Evolutionary conservation across 495 filamentous ascomycete genomes (phyloP).

Genomic region (Trichocladium uniseriatum): DNA sequence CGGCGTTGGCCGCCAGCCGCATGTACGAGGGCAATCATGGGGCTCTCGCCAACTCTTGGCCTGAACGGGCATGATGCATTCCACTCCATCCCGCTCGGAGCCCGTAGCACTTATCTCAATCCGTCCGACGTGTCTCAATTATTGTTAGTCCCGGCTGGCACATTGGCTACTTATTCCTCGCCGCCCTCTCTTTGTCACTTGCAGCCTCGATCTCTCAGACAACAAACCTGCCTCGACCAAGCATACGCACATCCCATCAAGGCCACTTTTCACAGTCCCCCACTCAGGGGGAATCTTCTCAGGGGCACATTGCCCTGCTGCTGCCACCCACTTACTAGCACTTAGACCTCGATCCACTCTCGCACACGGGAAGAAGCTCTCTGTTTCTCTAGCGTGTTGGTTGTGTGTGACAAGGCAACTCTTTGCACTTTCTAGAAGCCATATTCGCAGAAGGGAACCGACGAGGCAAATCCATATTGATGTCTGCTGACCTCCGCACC

Average conservation of each 20-base stretch:
- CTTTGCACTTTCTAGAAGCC: too few species aligned
- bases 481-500: conserved; percentile 68
- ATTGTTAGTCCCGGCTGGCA: conserved; percentile 7
- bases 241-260: conserved; percentile 7
- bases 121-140: conserved; percentile 7
- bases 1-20: not conserved
- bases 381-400: not conserved
- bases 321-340: not conserved
- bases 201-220: not conserved
- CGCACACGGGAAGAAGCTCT: conserved; percentile 1
- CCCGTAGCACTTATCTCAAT: not conserved
- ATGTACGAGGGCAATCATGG: not conserved
- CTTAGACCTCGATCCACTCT: not conserved
- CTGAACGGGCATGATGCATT: not conserved
- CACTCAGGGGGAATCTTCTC: conserved; percentile 17
- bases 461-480: conserved; percentile 45
- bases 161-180: conserved; percentile 9
- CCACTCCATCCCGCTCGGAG: not conserved
- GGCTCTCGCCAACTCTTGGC: not conserved
- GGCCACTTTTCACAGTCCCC: conserved; percentile 16
- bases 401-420: conserved; percentile 1
- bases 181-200: not conserved
- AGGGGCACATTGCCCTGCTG: conserved; percentile 11
- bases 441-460: conserved; percentile 7
- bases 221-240: not conserved